Percentiles rank a stretch among this genome's conserved stretches.
These are phyloP conservation scores for Arachnopeziza araneosa DNA, from an alignment of 2,329 filamentous ascomycete species.

Conservation along the genomic window DNA sequence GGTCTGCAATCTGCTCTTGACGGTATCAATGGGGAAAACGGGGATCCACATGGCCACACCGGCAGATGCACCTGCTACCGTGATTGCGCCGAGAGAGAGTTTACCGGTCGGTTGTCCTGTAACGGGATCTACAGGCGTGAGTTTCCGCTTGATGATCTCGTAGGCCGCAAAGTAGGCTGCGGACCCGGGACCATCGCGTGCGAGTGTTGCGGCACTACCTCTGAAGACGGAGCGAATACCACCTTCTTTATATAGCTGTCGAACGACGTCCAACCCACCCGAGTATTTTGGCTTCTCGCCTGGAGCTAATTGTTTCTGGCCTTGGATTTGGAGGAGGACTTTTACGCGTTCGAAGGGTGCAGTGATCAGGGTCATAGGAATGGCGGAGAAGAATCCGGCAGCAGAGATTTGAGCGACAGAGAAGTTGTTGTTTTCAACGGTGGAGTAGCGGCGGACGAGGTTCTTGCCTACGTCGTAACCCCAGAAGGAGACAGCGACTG, in stretches of 20 bases:
- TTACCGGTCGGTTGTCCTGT: conserved; percentile 69
- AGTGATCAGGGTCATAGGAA: conserved; percentile 97
- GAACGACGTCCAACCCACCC: conserved; percentile 83
- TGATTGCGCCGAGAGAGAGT: conserved; percentile 75
- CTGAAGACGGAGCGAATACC: conserved; percentile 90
- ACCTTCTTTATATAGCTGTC: conserved; percentile 87
- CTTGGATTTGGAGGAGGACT: conserved; percentile 95
- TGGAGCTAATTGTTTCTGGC: conserved; percentile 76
- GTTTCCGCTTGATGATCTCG: conserved; percentile 83
- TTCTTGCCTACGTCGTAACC: conserved; percentile 95
- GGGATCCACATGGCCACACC: conserved; percentile 99
- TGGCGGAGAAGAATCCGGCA: conserved; percentile 94
- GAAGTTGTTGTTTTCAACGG: conserved; percentile 64
- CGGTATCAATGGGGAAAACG: conserved; percentile 94
- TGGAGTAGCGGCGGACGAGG: conserved; percentile 66
- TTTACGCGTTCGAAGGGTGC: conserved; percentile 98
- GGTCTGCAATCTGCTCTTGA: conserved; percentile 91
- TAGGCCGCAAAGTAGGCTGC: conserved; percentile 97
- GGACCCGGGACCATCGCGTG: conserved; percentile 85
- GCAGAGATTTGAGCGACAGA: conserved; percentile 82
- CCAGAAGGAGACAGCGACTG: conserved; percentile 69
- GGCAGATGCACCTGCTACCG: conserved; percentile 80
- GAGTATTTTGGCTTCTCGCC: conserved; percentile 91
- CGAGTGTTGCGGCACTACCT: conserved; percentile 83
- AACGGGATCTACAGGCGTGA: conserved; percentile 76